Percentiles rank a stretch among this genome's conserved stretches.
These are phyloP conservation scores for Hymenoscyphus repandus DNA, from an alignment of 2,329 filamentous ascomycete genomes.

Conservation along the genomic window DNA sequence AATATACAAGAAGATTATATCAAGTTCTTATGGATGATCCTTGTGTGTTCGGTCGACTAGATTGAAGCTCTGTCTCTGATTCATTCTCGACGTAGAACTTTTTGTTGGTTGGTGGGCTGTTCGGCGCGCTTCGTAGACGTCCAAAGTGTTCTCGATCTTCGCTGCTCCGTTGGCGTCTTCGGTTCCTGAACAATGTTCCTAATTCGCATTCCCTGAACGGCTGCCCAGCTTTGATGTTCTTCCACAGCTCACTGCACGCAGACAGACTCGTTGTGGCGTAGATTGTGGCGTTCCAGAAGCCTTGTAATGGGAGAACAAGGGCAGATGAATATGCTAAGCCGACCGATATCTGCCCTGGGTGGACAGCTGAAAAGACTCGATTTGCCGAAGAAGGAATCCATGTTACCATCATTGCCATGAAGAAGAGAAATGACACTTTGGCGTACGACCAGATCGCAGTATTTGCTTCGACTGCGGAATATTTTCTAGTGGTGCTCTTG, in stretches of 20 bases:
- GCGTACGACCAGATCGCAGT: conserved; percentile 65
- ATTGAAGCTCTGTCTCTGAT: background rate
- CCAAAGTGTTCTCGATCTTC: background rate
- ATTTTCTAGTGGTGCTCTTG: conserved; percentile 2
- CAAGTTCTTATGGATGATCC: background rate
- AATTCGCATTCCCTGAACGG: background rate
- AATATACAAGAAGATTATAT: background rate
- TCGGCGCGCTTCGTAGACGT: background rate
- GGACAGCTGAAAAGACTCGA: conserved; percentile 63
- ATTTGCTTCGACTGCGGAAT: conserved; percentile 35
- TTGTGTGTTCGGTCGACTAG: background rate
- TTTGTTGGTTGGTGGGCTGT: background rate
- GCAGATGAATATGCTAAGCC: conserved; percentile 65
- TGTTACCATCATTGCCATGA: conserved; percentile 64
- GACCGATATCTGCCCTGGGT: conserved; percentile 47
- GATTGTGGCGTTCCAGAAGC: conserved; percentile 79
- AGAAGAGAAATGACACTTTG: conserved; percentile 67
- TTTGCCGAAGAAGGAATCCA: conserved; percentile 78
- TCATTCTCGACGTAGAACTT: background rate
- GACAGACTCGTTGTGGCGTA: conserved; percentile 66
- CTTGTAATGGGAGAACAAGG: conserved; percentile 73
- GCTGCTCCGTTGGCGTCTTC: background rate
- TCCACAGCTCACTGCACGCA: conserved; percentile 48
- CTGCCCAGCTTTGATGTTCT: conserved; percentile 1
- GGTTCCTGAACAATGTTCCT: background rate